These are phyloP conservation scores for Brasilioporus rufonigricans DNA, from an alignment of 768 basidiomycete genomes.

Conservation along the genomic window DNA sequence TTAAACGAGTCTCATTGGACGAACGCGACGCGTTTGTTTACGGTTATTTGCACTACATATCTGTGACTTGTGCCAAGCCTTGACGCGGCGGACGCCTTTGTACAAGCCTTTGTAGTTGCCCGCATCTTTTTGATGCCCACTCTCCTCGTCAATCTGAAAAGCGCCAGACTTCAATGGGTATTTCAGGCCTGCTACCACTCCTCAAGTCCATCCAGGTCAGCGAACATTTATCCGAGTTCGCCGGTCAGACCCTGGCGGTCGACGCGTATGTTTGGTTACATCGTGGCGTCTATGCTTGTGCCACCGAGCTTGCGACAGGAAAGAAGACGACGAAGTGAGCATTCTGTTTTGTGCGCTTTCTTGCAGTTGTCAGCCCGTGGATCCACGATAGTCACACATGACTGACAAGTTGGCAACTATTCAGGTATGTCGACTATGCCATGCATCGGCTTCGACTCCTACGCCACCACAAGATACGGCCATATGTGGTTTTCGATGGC, in stretches of 20 bases:
- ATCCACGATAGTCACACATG: not conserved
- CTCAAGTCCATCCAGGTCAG: constrained; percentile 86
- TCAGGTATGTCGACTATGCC: constrained; percentile 92
- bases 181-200: constrained; percentile 84
- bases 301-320: constrained; percentile 85
- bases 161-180: constrained; percentile 67
- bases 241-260: constrained; percentile 83
- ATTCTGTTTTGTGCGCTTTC: not conserved
- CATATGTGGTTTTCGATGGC: constrained; percentile 95
- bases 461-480: constrained; percentile 78
- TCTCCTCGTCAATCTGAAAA: not conserved
- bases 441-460: constrained; percentile 91
- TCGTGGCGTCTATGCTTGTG: constrained; percentile 85
- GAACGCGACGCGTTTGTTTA: constrained; percentile 34
- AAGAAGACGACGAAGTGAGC: constrained; percentile 80
- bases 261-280: constrained; percentile 97
- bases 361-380: not conserved
- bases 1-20: constrained; percentile 10
- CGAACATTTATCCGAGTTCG: constrained; percentile 75
- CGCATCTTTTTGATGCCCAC: constrained; percentile 2
- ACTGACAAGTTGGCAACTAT: constrained; percentile 6
- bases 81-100: not conserved
- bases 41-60: constrained; percentile 20
- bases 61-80: not conserved
- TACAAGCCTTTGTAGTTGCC: constrained; percentile 3